These are phyloP conservation scores for Chlamydomonas sphaeroides DNA, from an alignment of 139 green algal genomes.

Conservation along the genomic window DNA sequence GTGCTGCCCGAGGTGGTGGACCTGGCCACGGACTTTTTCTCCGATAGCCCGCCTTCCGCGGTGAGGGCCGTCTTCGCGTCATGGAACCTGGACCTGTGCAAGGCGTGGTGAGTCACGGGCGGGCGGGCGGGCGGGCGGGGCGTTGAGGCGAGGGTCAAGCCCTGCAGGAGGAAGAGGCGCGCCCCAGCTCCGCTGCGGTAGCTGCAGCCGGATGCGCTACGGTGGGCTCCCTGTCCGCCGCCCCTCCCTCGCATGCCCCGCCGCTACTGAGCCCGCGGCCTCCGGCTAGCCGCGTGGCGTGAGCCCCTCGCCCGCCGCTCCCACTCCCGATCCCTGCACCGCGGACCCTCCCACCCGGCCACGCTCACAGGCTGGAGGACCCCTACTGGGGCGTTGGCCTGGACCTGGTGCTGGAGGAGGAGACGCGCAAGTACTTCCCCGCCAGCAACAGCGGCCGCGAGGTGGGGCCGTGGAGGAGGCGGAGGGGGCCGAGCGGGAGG, in stretches of 20 bases:
- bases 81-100: conserved; percentile 80
- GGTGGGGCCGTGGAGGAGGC: conserved; percentile 52
- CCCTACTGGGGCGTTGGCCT: conserved; percentile 70
- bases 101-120: conserved; percentile 65
- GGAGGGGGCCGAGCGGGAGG: too few relatives aligned
- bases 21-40: conserved; percentile 79
- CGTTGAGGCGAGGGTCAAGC: background rate
- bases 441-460: conserved; percentile 76
- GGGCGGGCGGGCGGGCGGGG: background rate
- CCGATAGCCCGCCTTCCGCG: conserved; percentile 57
- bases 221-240: too few relatives aligned
- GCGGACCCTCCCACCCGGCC: too few relatives aligned
- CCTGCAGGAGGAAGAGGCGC: too few relatives aligned
- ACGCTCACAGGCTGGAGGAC: conserved; percentile 64
- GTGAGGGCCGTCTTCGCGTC: conserved; percentile 74
- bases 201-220: too few relatives aligned
- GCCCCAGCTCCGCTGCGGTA: too few relatives aligned
- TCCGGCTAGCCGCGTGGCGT: too few relatives aligned
- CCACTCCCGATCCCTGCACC: too few relatives aligned
- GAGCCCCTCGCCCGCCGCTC: too few relatives aligned
- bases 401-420: conserved; percentile 71
- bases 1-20: conserved; percentile 78
- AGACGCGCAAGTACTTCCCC: conserved; percentile 87
- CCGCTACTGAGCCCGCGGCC: too few relatives aligned
- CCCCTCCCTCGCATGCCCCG: too few relatives aligned